Percentiles rank a stretch among this genome's conserved stretches.
phyloP scores from a whole-genome alignment of 257 asterid genomes.

The Haberlea rhodopensis region DNA sequence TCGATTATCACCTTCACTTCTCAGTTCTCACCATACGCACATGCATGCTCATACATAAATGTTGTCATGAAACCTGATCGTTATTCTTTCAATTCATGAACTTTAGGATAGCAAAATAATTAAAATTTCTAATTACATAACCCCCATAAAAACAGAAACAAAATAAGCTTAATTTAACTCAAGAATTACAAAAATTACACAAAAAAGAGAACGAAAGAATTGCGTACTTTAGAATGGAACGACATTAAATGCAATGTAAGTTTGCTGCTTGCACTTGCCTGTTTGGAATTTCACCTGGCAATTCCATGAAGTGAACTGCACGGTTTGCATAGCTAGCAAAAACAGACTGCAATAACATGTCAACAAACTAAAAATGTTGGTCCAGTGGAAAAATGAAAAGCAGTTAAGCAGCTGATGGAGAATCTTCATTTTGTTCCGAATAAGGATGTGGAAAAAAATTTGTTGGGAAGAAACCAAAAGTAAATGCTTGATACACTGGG shows the following conservation, averaged over 20 bases:
- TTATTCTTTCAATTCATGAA: constrained; percentile 5
- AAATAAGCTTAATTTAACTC: neutral
- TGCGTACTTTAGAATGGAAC: constrained; percentile 13
- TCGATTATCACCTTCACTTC: constrained; percentile 21
- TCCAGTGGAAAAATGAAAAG: neutral
- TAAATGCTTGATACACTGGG: neutral
- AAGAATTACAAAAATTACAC: neutral
- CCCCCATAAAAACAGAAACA: constrained; percentile 12
- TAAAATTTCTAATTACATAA: constrained; percentile 7
- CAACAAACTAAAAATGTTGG: constrained; percentile 18
- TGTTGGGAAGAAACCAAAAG: constrained; percentile 4
- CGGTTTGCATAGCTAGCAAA: constrained; percentile 90
- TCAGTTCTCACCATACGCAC: constrained; percentile 15
- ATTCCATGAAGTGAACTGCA: constrained; percentile 96
- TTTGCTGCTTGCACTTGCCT: constrained; percentile 51
- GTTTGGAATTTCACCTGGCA: constrained; percentile 95
- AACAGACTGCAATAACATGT: constrained; percentile 58
- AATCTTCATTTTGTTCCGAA: neutral
- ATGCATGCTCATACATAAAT: constrained; percentile 1
- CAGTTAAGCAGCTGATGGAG: neutral
- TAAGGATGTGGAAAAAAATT: neutral
- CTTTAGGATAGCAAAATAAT: constrained; percentile 12
- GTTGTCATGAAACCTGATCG: constrained; percentile 18
- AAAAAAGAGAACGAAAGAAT: neutral
- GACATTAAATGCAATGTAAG: constrained; percentile 8